Evolutionary conservation across 768 basidiomycete genomes (phyloP).

Genomic region (Paxillus rubicundulus): DNA sequence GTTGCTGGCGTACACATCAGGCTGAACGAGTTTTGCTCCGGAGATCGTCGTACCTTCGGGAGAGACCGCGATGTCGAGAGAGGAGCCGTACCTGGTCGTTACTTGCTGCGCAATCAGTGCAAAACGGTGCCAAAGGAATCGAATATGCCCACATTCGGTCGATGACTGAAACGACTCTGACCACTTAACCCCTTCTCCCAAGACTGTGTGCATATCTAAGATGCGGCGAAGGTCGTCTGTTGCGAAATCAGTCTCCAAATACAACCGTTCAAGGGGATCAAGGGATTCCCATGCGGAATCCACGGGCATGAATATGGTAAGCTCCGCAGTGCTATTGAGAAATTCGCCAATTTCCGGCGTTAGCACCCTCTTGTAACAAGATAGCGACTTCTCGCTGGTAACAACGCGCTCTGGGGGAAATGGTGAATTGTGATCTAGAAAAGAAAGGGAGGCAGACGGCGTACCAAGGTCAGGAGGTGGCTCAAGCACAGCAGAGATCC

Average conservation of each 20-base stretch:
- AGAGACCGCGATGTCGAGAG: slow-evolving; percentile 57
- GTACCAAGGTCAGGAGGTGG: slow-evolving; percentile 73
- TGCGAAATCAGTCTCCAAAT: slow-evolving; percentile 87
- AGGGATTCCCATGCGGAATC: slow-evolving; percentile 82
- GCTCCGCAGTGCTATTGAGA: slow-evolving; percentile 64
- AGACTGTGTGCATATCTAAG: slow-evolving; percentile 73
- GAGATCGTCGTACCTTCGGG: slow-evolving; percentile 55
- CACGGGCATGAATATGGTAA: slow-evolving; percentile 88
- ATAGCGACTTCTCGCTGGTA: slow-evolving; percentile 54
- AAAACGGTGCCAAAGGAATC: background rate
- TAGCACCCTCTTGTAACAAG: slow-evolving; percentile 74
- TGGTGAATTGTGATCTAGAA: background rate
- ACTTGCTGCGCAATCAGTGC: slow-evolving; percentile 44
- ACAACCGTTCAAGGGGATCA: slow-evolving; percentile 74
- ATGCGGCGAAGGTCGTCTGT: slow-evolving; percentile 76
- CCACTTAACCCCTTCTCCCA: slow-evolving; percentile 58
- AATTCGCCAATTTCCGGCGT: slow-evolving; percentile 53
- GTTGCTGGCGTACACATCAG: slow-evolving; percentile 90
- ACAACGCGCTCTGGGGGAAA: slow-evolving; percentile 54
- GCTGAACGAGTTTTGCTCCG: slow-evolving; percentile 58
- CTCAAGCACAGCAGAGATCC: slow-evolving; percentile 70
- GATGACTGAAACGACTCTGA: slow-evolving; percentile 56
- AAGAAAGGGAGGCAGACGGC: slow-evolving; percentile 22
- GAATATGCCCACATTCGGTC: slow-evolving; percentile 48
- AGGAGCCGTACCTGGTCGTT: slow-evolving; percentile 63